These are phyloP conservation scores for Leccinum olivaceopallidum DNA, from an alignment of 768 basidiomycete genomes.

Conservation along the genomic window DNA sequence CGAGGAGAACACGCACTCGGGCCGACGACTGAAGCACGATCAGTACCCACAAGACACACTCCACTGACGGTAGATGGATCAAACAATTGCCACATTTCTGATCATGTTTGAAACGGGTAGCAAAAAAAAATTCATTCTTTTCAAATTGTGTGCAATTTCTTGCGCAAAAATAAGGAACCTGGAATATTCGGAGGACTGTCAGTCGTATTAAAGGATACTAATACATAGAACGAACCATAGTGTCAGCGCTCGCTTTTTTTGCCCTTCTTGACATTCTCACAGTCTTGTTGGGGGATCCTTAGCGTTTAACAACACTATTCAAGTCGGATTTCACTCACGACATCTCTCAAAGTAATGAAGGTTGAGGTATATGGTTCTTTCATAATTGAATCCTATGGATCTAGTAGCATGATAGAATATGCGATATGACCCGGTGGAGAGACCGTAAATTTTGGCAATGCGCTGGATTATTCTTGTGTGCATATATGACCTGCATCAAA, in stretches of 20 bases:
- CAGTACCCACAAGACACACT: too few species aligned
- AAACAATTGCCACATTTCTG: too few species aligned
- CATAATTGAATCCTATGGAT: conserved; percentile 91
- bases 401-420: conserved; percentile 78
- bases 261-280: conserved; percentile 3
- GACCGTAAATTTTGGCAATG: conserved; percentile 62
- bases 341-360: conserved; percentile 78
- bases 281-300: not conserved
- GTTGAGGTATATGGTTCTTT: conserved; percentile 80
- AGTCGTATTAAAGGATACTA: not conserved
- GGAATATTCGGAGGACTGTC: not conserved
- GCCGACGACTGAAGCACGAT: too few species aligned
- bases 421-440: conserved; percentile 69
- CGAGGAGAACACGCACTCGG: not conserved
- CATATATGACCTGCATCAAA: conserved; percentile 44
- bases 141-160: not conserved
- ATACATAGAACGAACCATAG: not conserved
- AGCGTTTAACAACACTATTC: not conserved
- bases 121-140: too few species aligned
- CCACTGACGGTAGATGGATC: too few species aligned
- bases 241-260: not conserved
- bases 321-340: conserved; percentile 56
- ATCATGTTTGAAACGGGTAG: too few species aligned
- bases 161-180: not conserved
- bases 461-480: conserved; percentile 47